These are phyloP conservation scores for Scheffersomyces stipitis DNA, from an alignment of 805 yeast genomes.

Conservation along the genomic window DNA sequence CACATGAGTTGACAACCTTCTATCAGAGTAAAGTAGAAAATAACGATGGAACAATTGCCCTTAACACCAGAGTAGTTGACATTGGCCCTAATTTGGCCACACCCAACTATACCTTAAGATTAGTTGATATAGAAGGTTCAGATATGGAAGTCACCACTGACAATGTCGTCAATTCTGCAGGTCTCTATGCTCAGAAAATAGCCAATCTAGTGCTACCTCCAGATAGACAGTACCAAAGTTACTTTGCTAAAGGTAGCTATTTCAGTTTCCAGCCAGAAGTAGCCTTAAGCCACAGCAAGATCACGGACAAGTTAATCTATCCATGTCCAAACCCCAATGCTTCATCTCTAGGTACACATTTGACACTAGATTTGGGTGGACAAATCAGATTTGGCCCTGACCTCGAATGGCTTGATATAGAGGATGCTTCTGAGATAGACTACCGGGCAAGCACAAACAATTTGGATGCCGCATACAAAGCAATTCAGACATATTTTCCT, in stretches of 20 bases:
- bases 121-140: conserved; percentile 30
- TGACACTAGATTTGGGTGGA: conserved; percentile 81
- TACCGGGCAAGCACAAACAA: conserved; percentile 50
- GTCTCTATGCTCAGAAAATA: conserved; percentile 69
- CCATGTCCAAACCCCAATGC: conserved; percentile 72
- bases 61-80: conserved; percentile 57
- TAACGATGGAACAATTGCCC: conserved; percentile 62
- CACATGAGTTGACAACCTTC: conserved; percentile 72
- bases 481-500: conserved; percentile 65
- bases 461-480: conserved; percentile 53
- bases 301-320: conserved; percentile 49
- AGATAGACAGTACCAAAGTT: conserved; percentile 55
- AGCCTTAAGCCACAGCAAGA: conserved; percentile 35
- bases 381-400: conserved; percentile 87
- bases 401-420: conserved; percentile 67
- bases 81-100: conserved; percentile 23
- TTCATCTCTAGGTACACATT: conserved; percentile 83
- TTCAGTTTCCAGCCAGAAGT: conserved; percentile 52
- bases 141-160: conserved; percentile 48
- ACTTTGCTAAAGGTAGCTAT: conserved; percentile 85
- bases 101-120: conserved; percentile 22
- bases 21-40: conserved; percentile 54
- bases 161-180: conserved; percentile 74
- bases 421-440: conserved; percentile 35
- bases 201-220: conserved; percentile 69